Conservation (phyloP, 805 yeast species). For the Ogataea chonburiensis region DNA sequence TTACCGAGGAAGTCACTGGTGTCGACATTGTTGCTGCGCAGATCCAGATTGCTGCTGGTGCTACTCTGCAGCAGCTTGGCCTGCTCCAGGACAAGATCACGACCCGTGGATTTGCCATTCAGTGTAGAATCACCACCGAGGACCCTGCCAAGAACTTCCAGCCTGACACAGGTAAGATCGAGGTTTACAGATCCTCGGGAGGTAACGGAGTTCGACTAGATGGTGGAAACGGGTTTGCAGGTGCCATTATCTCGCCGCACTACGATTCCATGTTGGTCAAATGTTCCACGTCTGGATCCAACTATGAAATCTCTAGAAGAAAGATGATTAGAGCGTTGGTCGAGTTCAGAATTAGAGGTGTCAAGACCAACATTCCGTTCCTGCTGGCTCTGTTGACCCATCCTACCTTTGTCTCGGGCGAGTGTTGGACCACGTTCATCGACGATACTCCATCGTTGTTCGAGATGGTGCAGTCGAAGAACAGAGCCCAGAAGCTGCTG, state of each 20-base stretch:
- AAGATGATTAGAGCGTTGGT: slow-evolving; percentile 96
- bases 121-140: slow-evolving; percentile 98
- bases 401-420: slow-evolving; percentile 79
- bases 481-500: slow-evolving; percentile 93
- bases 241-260: slow-evolving; percentile 94
- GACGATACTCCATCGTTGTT: slow-evolving; percentile 97
- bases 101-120: slow-evolving; percentile 96
- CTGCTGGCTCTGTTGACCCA: slow-evolving; percentile 86
- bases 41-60: slow-evolving; percentile 98
- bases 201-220: slow-evolving; percentile 99
- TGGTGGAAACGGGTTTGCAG: slow-evolving; percentile 98
- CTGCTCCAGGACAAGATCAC: slow-evolving; percentile 92
- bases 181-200: slow-evolving; percentile 97
- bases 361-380: slow-evolving; percentile 97
- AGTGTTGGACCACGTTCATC: slow-evolving; percentile 97
- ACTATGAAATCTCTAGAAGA: slow-evolving; percentile 94
- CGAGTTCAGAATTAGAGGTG: slow-evolving; percentile 98
- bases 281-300: slow-evolving; percentile 96
- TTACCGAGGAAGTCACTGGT: slow-evolving; percentile 98
- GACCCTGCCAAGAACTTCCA: slow-evolving; percentile 96
- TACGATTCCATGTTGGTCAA: slow-evolving; percentile 98
- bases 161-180: slow-evolving; percentile 98
- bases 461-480: slow-evolving; percentile 91
- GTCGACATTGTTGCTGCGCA: slow-evolving; percentile 98
- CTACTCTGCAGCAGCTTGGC: slow-evolving; percentile 87